Base-by-base conservation (phyloP, 2,329 filamentous ascomycete genomes). In the Biscogniauxia marginata region DNA sequence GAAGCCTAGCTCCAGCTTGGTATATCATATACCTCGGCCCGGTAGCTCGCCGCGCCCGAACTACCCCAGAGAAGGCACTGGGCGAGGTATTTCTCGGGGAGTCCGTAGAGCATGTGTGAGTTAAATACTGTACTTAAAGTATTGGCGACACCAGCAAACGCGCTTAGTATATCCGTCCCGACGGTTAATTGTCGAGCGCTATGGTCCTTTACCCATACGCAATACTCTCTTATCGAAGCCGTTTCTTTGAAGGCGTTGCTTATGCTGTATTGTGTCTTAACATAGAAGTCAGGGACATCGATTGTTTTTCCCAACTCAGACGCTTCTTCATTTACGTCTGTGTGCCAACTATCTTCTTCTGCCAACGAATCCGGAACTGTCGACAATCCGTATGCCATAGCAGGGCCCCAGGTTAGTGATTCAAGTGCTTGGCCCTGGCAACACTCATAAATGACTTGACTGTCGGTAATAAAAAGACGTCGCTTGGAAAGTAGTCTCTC, bases 121-220 rank as follows among this genome's bases (percentile, higher is more conserved):
- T 45, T 43, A 23, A 55, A 56, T 16, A 43, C 44, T 23, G 23
- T 21, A 16, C 45, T n/a, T 3, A 56, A 23, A 5, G 53, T 51
- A 34, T 49, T 58, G n/a, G 49, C 48, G 8, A 55, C 50, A 4
- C 60, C 58, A 13, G 49, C 8, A 54, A 60, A 62, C 3, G 60
- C 60, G 16, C 58, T 55, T 3, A 62, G 49, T 9, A 46, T 49
- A 46, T 60, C 60, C 4, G 43, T 52, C 8, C 24, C 46, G 21
- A 49, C 48, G 18, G 58, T 56, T 7, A 60, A 18, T 24, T 60
- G 55, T 4, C 55, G 58, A 1, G 46, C 19, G 9, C 44, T 58
- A 46, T 62, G 60, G 24, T 62, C 54, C 22, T 58, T 48, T 1
- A 62, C 56, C 60, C 60, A 62, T 22, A 7, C 13, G n/a, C 39